Base-by-base conservation (phyloP, 78 protist genomes). In the Planoprotostelium fungivorum region DNA sequence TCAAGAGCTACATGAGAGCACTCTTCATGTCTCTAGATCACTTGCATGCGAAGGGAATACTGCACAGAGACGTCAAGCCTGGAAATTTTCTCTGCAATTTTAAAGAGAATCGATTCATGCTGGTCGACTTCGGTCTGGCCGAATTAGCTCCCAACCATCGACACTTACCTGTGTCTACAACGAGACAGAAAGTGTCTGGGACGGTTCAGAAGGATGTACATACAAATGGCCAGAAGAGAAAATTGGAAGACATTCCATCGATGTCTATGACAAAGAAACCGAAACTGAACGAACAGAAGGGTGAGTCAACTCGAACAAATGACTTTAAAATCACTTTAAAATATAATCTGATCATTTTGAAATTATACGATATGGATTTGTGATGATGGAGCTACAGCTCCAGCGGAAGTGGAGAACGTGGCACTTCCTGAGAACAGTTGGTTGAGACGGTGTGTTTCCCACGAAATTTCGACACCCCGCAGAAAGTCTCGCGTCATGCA, bases 61-160 rank as follows among this genome's bases (percentile, higher is more conserved):
- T 94, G 35, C 98, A 97, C 88, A 39, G 97, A 1, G 98, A 97
- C 84, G 92, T 97, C 35, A 96, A 97, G 87, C 98, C 97, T 34
- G 83, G 90, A 31, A 97, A 97, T 88, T 92, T 97, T 51, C 88
- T 97, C 36, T 93, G 86, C 83, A 73, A 88, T 36, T 84, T 38
- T 29, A 84, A 89, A 87, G 87, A 37, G 31, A 89, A 87, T 35
- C 25, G 85, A n/a, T 89, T 36, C 31, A 36, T 90, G 87, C 90
- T 94, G 31, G 92, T 92, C 36, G 96, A 94, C 89, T 94, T 94
- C 83, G 96, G 96, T 39, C 92, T 94, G 0, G 94, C 96, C 28
- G 92, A 93, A 63, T 90, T 89, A 28, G 90, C 35, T 73, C 16
- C 34, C 88, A 36, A 28, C 31, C 35, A 35, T n/a, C n/a, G n/a